A percentile compares a stretch with the other conserved stretches of the same genome.
These are phyloP conservation scores for Lactuca saligna DNA, from an alignment of 129 eudicot species.

Conservation along the genomic window DNA sequence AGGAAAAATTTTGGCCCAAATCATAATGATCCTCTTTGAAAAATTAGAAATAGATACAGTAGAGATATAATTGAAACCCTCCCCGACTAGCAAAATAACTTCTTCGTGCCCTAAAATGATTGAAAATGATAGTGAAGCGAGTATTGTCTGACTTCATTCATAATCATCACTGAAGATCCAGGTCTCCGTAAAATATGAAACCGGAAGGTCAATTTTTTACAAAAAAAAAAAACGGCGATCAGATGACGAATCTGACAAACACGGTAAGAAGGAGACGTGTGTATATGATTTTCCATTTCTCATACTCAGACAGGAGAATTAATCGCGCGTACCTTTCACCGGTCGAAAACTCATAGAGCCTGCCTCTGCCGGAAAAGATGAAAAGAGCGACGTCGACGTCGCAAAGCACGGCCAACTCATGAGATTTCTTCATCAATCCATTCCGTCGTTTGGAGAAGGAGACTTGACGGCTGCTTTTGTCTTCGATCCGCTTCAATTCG, in stretches of 20 bases:
- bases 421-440: slow-evolving; percentile 39
- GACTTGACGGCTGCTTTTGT: slow-evolving; percentile 32
- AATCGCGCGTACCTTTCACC: slow-evolving; percentile 31
- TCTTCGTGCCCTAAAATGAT: not conserved
- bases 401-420: slow-evolving; percentile 29
- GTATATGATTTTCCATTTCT: slow-evolving; percentile 4
- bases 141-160: too few relatives aligned
- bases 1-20: not conserved
- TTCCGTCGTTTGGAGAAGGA: slow-evolving; percentile 39
- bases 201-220: not conserved
- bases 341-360: slow-evolving; percentile 33
- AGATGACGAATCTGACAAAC: not conserved
- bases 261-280: not conserved
- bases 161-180: not conserved
- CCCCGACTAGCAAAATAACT: not conserved
- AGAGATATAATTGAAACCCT: not conserved
- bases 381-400: slow-evolving; percentile 38
- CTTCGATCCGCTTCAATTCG: slow-evolving; percentile 35
- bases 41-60: not conserved
- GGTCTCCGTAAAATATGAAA: not conserved
- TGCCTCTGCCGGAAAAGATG: slow-evolving; percentile 23
- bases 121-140: not conserved
- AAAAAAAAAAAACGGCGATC: not conserved
- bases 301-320: not conserved
- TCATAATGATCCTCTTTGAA: too few relatives aligned